Evolutionary conservation across 2,329 filamentous ascomycete genomes (phyloP).

Genomic region (Diaporthe destruens): DNA sequence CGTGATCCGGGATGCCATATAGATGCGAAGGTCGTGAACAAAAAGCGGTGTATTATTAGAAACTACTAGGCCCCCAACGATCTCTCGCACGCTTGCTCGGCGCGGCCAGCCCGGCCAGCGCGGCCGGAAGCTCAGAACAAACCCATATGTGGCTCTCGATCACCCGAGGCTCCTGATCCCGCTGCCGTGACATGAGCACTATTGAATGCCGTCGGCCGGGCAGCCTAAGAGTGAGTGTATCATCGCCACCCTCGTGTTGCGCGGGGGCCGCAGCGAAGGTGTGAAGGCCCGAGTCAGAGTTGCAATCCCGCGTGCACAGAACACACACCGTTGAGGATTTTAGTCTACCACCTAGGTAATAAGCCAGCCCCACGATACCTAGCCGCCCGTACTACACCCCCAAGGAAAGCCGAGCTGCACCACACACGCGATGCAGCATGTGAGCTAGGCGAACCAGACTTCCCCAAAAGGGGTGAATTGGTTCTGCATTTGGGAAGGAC

Average conservation of each 20-base stretch:
- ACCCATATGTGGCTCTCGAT: background rate
- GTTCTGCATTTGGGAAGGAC: background rate
- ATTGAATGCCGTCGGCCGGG: conserved; percentile 4
- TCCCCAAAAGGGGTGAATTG: conserved; percentile 1
- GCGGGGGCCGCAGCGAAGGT: background rate
- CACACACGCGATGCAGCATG: background rate
- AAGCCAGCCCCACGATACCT: conserved; percentile 10
- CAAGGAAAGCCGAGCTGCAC: background rate
- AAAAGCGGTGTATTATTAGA: conserved; percentile 29
- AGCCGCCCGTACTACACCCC: background rate
- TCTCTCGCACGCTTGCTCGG: background rate
- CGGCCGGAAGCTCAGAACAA: background rate
- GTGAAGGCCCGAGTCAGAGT: conserved; percentile 17
- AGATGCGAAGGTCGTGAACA: background rate
- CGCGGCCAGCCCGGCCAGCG: background rate
- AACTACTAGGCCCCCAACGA: background rate
- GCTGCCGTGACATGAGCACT: background rate
- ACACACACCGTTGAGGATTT: conserved; percentile 6
- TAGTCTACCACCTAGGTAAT: background rate
- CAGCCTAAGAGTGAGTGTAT: background rate
- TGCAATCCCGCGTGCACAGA: conserved; percentile 20
- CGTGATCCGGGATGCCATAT: background rate
- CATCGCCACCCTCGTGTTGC: conserved; percentile 25
- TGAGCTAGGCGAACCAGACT: conserved; percentile 15
- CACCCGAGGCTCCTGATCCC: conserved; percentile 2